Evolutionary conservation across 2,329 filamentous ascomycete species (phyloP), one percentile per base, ranked within the genome.

Genomic region (Colletotrichum liaoningense): DNA sequence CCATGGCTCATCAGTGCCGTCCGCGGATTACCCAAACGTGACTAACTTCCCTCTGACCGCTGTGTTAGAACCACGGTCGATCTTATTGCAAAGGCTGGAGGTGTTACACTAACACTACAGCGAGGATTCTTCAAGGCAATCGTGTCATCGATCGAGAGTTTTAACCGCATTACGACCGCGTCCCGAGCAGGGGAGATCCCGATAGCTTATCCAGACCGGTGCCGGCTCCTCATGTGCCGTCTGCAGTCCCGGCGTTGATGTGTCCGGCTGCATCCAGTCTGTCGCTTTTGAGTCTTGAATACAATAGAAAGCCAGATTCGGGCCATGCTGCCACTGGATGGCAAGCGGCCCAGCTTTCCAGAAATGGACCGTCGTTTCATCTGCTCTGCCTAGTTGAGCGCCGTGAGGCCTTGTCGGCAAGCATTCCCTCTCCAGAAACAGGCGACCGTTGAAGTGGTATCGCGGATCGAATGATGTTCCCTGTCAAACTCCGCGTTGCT

Each of bases 331-430:
- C 62, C 33, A 54, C 28, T 56, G 22, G 59, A 58, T 58, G 19
- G 58, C 58, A 35, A 54, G 42, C n/a, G 14, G 56, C 24, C 52
- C 26, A 46, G 46, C 55, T 66, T 11, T 56, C 67, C 60, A 73
- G 46, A 49, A 64, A 35, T 11, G 60, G 60, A 54, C 46, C 67
- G 55, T 35, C 38, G 67, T 65, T 73, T 73, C 71, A 73, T 35
- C 22, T 62, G 35, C 14, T 46, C n/a, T 62, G 54, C 33, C 60
- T 62, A 62, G 28, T 70, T 62, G 70, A 35, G 56, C 28, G 22
- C 60, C 24, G 28, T 33, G 56, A 49, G 67, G 60, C 22, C 16
- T 49, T 62, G 38, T 19, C 60, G 55, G 52, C 64, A 67, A 58
- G 69, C 60, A 11, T 52, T 30, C 56, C 67, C 33, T 62, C 35